Percentiles rank a stretch among this genome's conserved stretches.
Evolutionary conservation across 1,284 basidiomycete species (phyloP).

Genomic region (Moesziomyces parantarcticus): DNA sequence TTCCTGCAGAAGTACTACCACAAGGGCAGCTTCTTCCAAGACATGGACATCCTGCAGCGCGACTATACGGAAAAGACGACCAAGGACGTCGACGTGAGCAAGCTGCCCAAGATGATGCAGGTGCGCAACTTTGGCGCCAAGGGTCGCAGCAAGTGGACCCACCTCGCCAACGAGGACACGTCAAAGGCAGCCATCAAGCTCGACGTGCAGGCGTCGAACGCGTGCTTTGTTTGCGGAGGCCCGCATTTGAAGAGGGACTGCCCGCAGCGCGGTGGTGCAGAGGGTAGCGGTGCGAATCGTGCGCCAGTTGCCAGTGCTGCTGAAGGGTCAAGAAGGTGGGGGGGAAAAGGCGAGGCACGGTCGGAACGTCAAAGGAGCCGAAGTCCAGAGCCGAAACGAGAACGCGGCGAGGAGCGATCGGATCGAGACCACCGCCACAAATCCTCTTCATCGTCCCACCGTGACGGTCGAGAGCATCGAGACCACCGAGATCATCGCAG

Average conservation of each 20-base stretch:
- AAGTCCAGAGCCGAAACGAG: slow-evolving; percentile 7
- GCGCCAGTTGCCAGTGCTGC: neutral
- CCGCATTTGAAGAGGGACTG: slow-evolving; percentile 66
- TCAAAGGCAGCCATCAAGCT: slow-evolving; percentile 67
- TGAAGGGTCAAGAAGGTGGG: neutral
- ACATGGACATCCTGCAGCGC: slow-evolving; percentile 86
- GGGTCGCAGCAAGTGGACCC: slow-evolving; percentile 81
- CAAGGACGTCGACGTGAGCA: slow-evolving; percentile 80
- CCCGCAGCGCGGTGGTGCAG: slow-evolving; percentile 38
- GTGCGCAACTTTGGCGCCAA: slow-evolving; percentile 95
- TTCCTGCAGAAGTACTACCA: slow-evolving; percentile 99
- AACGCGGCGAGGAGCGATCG: slow-evolving; percentile 3
- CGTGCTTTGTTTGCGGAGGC: slow-evolving; percentile 82
- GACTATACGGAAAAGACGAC: slow-evolving; percentile 91
- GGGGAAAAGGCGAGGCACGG: neutral
- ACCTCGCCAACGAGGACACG: slow-evolving; percentile 94
- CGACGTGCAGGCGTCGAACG: slow-evolving; percentile 71
- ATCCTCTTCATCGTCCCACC: neutral
- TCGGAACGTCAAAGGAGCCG: slow-evolving; percentile 11
- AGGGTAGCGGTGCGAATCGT: slow-evolving; percentile 18
- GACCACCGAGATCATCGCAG: slow-evolving; percentile 2
- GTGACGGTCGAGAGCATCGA: slow-evolving; percentile 10
- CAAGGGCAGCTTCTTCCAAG: slow-evolving; percentile 96
- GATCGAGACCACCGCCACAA: slow-evolving; percentile 3
- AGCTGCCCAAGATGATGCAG: slow-evolving; percentile 95